Percentiles rank a stretch among this genome's conserved stretches.
phyloP scores from a whole-genome alignment of 2,329 filamentous ascomycete genomes.

The Fusarium sp. region DNA sequence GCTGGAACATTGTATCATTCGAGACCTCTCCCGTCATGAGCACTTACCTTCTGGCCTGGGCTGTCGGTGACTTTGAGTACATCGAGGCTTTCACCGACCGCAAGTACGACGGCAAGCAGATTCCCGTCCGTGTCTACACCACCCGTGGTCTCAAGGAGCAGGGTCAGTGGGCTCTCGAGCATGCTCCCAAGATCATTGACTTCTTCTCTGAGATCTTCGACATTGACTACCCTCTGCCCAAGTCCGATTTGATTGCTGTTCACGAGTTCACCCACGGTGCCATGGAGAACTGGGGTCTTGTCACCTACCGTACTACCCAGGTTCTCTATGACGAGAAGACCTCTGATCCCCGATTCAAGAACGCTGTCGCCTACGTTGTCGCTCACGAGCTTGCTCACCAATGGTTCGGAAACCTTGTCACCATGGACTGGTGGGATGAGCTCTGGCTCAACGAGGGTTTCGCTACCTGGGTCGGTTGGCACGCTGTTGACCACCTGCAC shows the following conservation, averaged over 20 bases:
- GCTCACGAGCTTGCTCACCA: conserved; percentile 98
- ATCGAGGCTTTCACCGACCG: conserved; percentile 91
- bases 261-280: conserved; percentile 91
- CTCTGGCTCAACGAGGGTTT: conserved; percentile 97
- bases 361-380: conserved; percentile 94
- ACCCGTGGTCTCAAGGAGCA: conserved; percentile 95
- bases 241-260: conserved; percentile 89
- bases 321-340: conserved; percentile 95
- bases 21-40: conserved; percentile 91
- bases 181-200: conserved; percentile 93
- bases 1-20: conserved; percentile 81
- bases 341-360: conserved; percentile 91
- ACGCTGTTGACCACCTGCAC: conserved; percentile 89
- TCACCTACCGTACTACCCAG: conserved; percentile 95
- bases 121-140: conserved; percentile 96
- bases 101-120: conserved; percentile 88
- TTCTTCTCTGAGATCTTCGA: conserved; percentile 96
- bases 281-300: conserved; percentile 97
- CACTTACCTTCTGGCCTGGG: conserved; percentile 92
- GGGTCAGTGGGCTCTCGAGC: conserved; percentile 88
- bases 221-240: conserved; percentile 92
- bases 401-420: conserved; percentile 96
- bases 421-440: conserved; percentile 97
- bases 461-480: conserved; percentile 98
- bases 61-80: conserved; percentile 96